Percentiles rank a stretch among this genome's conserved stretches.
Conservation (phyloP, 2,329 filamentous ascomycete genomes). For the Colletotrichum falcatum region DNA sequence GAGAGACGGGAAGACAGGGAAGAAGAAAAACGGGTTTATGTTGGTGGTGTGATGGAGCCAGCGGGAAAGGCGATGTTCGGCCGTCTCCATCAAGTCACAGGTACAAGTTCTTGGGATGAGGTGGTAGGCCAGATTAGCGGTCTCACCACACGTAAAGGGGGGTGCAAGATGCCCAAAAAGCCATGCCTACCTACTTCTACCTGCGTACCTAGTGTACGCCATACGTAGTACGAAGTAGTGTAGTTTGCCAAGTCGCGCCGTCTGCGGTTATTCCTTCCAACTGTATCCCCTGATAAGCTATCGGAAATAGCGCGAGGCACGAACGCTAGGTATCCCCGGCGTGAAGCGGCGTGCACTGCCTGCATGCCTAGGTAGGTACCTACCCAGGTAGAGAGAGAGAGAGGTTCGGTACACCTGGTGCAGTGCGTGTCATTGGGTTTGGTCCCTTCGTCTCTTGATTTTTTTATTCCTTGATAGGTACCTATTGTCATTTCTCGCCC, state of each 20-base stretch:
- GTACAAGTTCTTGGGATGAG: conserved; percentile 22
- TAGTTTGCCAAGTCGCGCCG: conserved; percentile 27
- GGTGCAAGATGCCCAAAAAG: conserved; percentile 14
- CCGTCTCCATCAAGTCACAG: conserved; percentile 27
- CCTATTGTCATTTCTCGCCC: background rate
- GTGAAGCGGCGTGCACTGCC: background rate
- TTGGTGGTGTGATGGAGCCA: conserved; percentile 39
- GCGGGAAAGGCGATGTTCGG: conserved; percentile 28
- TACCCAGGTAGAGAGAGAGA: too few species aligned
- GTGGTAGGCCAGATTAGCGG: conserved; percentile 36
- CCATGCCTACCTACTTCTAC: background rate
- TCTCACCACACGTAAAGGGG: conserved; percentile 3
- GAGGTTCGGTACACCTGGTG: conserved; percentile 6
- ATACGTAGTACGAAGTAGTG: too few species aligned
- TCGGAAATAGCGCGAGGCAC: conserved; percentile 28
- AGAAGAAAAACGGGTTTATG: conserved; percentile 29
- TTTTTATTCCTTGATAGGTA: rapidly evolving
- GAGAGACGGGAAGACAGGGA: conserved; percentile 39
- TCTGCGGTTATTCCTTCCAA: conserved; percentile 20
- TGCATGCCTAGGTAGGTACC: background rate
- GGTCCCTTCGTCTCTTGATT: conserved; percentile 30
- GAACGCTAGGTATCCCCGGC: conserved; percentile 35
- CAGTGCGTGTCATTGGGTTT: conserved; percentile 6
- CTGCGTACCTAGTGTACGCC: too few species aligned
- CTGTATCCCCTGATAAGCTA: conserved; percentile 31